A percentile compares a stretch with the other conserved stretches of the same genome.
Evolutionary conservation across 768 basidiomycete genomes (phyloP).

Genomic region (Amanita fuliginea): DNA sequence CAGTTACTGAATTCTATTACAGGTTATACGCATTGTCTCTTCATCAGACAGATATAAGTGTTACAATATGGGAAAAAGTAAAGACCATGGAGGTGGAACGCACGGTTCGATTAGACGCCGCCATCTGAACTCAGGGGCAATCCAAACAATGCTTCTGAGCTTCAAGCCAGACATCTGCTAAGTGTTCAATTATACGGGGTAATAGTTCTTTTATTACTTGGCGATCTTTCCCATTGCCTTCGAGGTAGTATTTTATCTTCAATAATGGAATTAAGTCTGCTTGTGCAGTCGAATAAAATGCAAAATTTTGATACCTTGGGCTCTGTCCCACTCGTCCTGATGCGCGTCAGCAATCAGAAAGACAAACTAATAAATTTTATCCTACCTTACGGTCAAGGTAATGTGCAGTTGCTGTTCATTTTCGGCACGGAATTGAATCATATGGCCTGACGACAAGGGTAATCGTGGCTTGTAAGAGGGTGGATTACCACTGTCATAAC

Average conservation of each 20-base stretch:
- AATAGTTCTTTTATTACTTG: conserved; percentile 38
- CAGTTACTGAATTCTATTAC: conserved; percentile 5
- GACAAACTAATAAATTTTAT: too few relatives aligned
- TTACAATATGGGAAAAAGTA: conserved; percentile 51
- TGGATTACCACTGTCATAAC: conserved; percentile 69
- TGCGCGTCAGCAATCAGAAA: background rate
- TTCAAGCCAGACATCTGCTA: conserved; percentile 62
- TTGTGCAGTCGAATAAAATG: too few relatives aligned
- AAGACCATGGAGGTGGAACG: conserved; percentile 48
- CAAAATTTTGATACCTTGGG: conserved; percentile 51
- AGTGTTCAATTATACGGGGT: conserved; percentile 43
- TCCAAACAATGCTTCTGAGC: conserved; percentile 28
- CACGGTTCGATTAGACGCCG: conserved; percentile 15
- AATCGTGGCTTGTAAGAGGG: conserved; percentile 50
- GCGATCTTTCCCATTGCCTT: conserved; percentile 54
- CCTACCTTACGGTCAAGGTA: conserved; percentile 59
- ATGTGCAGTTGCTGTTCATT: conserved; percentile 34
- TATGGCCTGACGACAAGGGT: conserved; percentile 70
- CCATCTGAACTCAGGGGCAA: background rate
- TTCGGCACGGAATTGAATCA: conserved; percentile 70
- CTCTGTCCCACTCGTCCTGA: conserved; percentile 81
- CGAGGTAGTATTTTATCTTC: conserved; percentile 86
- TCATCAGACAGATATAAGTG: conserved; percentile 43
- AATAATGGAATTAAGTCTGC: background rate
- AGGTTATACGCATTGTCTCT: conserved; percentile 57